Base-by-base conservation (phyloP, 164 flowering plant species). In the Tetracentron sinense region DNA sequence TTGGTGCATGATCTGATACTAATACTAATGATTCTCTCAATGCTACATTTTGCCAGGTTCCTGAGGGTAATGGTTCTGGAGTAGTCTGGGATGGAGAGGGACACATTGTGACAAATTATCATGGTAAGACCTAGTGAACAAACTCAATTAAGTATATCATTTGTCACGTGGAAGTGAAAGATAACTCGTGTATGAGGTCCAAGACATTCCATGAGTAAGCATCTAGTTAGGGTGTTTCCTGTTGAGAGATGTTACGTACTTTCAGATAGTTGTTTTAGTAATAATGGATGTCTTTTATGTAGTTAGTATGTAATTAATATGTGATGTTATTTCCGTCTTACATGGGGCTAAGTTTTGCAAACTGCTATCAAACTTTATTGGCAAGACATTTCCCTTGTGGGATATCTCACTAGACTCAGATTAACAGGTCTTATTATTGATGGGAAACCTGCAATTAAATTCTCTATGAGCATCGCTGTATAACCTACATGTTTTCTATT, bases 21-120 rank as follows among this genome's bases (percentile, higher is more conserved):
- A n/a, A n/a, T n/a, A n/a, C n/a, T n/a, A n/a, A 22, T 50, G 26
- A 20, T 72, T 20, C 6, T 54, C 35, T 58, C 3, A 56, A 15
- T 47, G 12, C 17, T 48, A 10, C 19, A 35, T 51, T 57, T 63
- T 66, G 46, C 23, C 81, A 93, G 98, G 65, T 93, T 69, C 98
- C 98, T 64, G 97, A 93, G 82, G 98, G 97, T 65, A 93, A 93
- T 84, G 98, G 98, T 61, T 93, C 98, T 64, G 98, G 97, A 63
- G 90, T 93, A 15, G 90, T 93, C 54, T 93, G 98, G 98, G 98
- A 93, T 73, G 80, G 53, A 54, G 73, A 77, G 66, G 98, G 97
- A 19, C 97, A 90, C 70, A 83, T 93, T 67, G 90, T 92, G 56
- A 92, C 98, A 38, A 92, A 92, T 69, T 92, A 86, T 79, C 96